Conservation (phyloP, 2,329 filamentous ascomycete species). For the Pleochaeta shiraiana region DNA sequence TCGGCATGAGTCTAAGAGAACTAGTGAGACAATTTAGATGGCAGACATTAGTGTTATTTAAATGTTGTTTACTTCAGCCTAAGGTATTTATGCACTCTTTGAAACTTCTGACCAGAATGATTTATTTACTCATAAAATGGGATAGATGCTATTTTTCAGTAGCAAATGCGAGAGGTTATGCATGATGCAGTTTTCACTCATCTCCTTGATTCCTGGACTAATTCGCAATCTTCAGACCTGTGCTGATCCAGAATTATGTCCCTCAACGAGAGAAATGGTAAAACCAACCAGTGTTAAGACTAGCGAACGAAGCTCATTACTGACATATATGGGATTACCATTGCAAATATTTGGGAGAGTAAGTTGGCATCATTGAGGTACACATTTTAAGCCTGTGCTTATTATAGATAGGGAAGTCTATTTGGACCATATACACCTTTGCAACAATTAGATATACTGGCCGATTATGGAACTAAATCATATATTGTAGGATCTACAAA, state of each 20-base stretch:
- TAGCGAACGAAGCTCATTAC: slow-evolving; percentile 72
- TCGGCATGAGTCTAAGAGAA: slow-evolving; percentile 74
- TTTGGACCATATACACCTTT: slow-evolving; percentile 95
- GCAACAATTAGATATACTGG: slow-evolving; percentile 84
- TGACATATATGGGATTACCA: slow-evolving; percentile 87
- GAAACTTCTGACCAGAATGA: background rate
- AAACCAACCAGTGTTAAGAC: slow-evolving; percentile 73
- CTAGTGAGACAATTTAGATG: slow-evolving; percentile 87
- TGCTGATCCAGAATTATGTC: slow-evolving; percentile 80
- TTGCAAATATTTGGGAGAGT: slow-evolving; percentile 90
- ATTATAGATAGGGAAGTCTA: slow-evolving; percentile 46
- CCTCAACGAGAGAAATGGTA: slow-evolving; percentile 50
- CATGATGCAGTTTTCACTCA: slow-evolving; percentile 95
- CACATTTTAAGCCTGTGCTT: slow-evolving; percentile 3
- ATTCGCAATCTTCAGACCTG: slow-evolving; percentile 86
- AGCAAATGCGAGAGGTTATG: slow-evolving; percentile 89
- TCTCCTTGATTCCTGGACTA: slow-evolving; percentile 85
- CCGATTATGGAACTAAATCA: slow-evolving; percentile 85
- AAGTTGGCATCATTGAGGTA: slow-evolving; percentile 6
- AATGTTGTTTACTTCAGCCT: slow-evolving; percentile 80
- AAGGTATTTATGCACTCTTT: slow-evolving; percentile 38
- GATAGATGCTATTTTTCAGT: slow-evolving; percentile 92
- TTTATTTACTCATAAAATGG: slow-evolving; percentile 4
- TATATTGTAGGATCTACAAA: slow-evolving; percentile 97
- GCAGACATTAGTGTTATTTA: slow-evolving; percentile 84